Evolutionary conservation across 768 basidiomycete genomes (phyloP).

Genomic region (Tylopilus sp.): DNA sequence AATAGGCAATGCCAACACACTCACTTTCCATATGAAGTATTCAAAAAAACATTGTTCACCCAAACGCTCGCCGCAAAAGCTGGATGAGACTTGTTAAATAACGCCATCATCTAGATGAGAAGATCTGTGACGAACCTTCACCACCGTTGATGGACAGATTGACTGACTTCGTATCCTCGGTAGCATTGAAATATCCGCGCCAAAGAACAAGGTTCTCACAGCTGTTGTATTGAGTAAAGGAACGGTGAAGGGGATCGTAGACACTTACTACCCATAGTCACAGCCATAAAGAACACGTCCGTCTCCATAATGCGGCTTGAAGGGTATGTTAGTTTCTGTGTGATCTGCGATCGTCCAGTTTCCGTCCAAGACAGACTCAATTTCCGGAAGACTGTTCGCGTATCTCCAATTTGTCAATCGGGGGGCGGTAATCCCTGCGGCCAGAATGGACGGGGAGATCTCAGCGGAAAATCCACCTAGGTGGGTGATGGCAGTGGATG

Average conservation of each 20-base stretch:
- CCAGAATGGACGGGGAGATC: constrained; percentile 33
- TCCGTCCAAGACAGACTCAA: constrained; percentile 51
- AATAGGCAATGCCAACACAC: constrained; percentile 3
- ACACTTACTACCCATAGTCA: constrained; percentile 77
- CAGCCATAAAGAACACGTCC: constrained; percentile 80
- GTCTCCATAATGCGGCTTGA: constrained; percentile 67
- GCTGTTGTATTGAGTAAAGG: constrained; percentile 34
- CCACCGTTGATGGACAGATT: constrained; percentile 82
- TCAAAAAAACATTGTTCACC: constrained; percentile 70
- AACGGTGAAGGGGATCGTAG: constrained; percentile 3
- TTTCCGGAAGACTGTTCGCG: constrained; percentile 73
- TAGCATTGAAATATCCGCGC: constrained; percentile 75
- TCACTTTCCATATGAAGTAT: constrained; percentile 75
- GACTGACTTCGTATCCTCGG: constrained; percentile 56
- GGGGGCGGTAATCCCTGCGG: constrained; percentile 40
- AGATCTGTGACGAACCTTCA: constrained; percentile 43
- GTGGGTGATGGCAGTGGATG: constrained; percentile 24
- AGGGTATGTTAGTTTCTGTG: constrained; percentile 70
- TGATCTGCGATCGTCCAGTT: constrained; percentile 66
- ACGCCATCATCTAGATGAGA: not conserved
- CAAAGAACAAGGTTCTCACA: constrained; percentile 82
- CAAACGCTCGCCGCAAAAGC: constrained; percentile 84
- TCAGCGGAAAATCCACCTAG: constrained; percentile 49
- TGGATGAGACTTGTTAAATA: constrained; percentile 1
- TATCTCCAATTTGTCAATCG: constrained; percentile 68